Percentiles rank a stretch among this genome's conserved stretches.
Evolutionary conservation across 2,329 filamentous ascomycete genomes (phyloP).

Genomic region (Purpureocillium takamizusanense): DNA sequence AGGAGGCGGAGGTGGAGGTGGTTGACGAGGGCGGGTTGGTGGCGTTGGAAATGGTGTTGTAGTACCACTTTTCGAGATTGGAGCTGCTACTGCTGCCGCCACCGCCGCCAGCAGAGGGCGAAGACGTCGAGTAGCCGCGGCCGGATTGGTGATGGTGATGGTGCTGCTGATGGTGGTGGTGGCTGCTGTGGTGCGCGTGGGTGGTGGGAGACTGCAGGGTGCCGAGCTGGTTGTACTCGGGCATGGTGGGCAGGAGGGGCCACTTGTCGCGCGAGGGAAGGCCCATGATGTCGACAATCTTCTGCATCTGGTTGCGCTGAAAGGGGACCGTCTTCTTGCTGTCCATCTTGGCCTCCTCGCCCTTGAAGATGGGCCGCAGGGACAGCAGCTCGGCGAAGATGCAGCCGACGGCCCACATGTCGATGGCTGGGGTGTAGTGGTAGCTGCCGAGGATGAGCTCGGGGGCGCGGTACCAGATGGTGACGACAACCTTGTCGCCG

Average conservation of each 20-base stretch:
- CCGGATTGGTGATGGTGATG: slow-evolving; percentile 18
- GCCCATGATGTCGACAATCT: slow-evolving; percentile 95
- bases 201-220: slow-evolving; percentile 41
- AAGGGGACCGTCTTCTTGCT: slow-evolving; percentile 96
- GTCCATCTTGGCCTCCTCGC: slow-evolving; percentile 98
- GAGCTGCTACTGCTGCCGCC: slow-evolving; percentile 20
- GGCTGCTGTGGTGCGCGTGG: slow-evolving; percentile 31
- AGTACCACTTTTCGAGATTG: slow-evolving; percentile 73
- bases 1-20: slow-evolving; percentile 21
- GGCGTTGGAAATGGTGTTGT: slow-evolving; percentile 55
- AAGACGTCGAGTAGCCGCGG: slow-evolving; percentile 11
- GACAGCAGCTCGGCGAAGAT: slow-evolving; percentile 94
- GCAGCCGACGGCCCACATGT: slow-evolving; percentile 95
- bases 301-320: slow-evolving; percentile 97
- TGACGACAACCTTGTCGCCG: slow-evolving; percentile 96
- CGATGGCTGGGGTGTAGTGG: slow-evolving; percentile 96
- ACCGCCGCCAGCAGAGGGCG: not conserved
- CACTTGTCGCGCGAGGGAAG: slow-evolving; percentile 81
- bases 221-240: slow-evolving; percentile 68
- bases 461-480: slow-evolving; percentile 96
- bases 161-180: slow-evolving; percentile 19
- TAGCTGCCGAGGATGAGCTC: slow-evolving; percentile 84
- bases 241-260: slow-evolving; percentile 78
- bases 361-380: slow-evolving; percentile 91
- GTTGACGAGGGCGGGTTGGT: slow-evolving; percentile 18